These are phyloP conservation scores for Trichosporon sp. DNA, from an alignment of 1,284 basidiomycete genomes.

Conservation along the genomic window DNA sequence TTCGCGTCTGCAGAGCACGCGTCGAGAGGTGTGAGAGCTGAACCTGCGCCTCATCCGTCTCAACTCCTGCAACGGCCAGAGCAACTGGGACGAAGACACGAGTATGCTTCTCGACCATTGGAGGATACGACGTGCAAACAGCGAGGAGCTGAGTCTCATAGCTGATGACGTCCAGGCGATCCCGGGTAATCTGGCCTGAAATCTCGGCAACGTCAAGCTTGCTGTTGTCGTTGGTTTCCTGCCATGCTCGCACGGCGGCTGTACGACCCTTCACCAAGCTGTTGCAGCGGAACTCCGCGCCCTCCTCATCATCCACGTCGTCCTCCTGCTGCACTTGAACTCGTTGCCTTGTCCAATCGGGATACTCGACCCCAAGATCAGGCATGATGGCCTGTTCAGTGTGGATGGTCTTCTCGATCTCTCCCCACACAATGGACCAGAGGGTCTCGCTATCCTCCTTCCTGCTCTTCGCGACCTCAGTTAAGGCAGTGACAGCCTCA, in stretches of 20 bases:
- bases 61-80: slow-evolving; percentile 50
- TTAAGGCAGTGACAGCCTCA: slow-evolving; percentile 68
- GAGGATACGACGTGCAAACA: slow-evolving; percentile 62
- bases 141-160: slow-evolving; percentile 77
- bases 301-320: slow-evolving; percentile 29
- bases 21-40: slow-evolving; percentile 36
- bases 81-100: slow-evolving; percentile 75
- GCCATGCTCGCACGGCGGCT: slow-evolving; percentile 26
- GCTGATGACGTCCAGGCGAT: slow-evolving; percentile 66
- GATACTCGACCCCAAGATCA: slow-evolving; percentile 32
- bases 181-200: slow-evolving; percentile 60
- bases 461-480: slow-evolving; percentile 57
- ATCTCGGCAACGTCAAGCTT: slow-evolving; percentile 35
- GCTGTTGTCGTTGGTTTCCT: slow-evolving; percentile 20
- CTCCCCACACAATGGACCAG: slow-evolving; percentile 66
- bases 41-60: slow-evolving; percentile 13
- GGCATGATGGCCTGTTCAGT: slow-evolving; percentile 23
- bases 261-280: slow-evolving; percentile 30
- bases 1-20: slow-evolving; percentile 50
- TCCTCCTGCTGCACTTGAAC: slow-evolving; percentile 12
- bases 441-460: slow-evolving; percentile 56
- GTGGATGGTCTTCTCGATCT: slow-evolving; percentile 53
- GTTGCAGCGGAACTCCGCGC: slow-evolving; percentile 44
- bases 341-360: slow-evolving; percentile 32
- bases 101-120: slow-evolving; percentile 76